phyloP scores from a whole-genome alignment of 345 rosid species.

The Pistacia atlantica region DNA sequence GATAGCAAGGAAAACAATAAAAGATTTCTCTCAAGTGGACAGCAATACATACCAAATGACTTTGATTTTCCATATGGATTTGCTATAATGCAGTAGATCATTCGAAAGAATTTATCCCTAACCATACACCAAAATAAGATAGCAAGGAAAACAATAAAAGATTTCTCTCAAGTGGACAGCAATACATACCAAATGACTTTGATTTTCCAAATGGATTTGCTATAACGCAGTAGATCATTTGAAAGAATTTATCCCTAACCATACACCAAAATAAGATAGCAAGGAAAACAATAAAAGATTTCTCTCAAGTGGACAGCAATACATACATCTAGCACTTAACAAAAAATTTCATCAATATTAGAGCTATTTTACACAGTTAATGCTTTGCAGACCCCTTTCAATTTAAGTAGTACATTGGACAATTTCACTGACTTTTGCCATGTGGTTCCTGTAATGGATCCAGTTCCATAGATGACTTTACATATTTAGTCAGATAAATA shows the following conservation, averaged over 20 bases:
- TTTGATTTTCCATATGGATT: not conserved
- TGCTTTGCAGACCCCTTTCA: not conserved
- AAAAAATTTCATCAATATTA: too few relatives aligned
- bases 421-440: not conserved
- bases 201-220: not conserved
- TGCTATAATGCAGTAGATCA: not conserved
- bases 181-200: too few relatives aligned
- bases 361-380: not conserved
- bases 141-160: not conserved
- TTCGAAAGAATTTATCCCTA: not conserved
- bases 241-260: not conserved
- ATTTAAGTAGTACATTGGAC: not conserved
- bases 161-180: not conserved
- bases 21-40: not conserved
- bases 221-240: too few relatives aligned
- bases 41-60: too few relatives aligned
- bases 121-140: not conserved
- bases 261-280: not conserved
- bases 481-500: not conserved
- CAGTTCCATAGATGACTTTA: not conserved
- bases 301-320: not conserved
- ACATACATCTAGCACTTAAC: not conserved
- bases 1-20: not conserved
- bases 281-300: not conserved
- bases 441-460: not conserved